Conservation (phyloP, 2,329 filamentous ascomycete species). For the Ophiostoma quercus region DNA sequence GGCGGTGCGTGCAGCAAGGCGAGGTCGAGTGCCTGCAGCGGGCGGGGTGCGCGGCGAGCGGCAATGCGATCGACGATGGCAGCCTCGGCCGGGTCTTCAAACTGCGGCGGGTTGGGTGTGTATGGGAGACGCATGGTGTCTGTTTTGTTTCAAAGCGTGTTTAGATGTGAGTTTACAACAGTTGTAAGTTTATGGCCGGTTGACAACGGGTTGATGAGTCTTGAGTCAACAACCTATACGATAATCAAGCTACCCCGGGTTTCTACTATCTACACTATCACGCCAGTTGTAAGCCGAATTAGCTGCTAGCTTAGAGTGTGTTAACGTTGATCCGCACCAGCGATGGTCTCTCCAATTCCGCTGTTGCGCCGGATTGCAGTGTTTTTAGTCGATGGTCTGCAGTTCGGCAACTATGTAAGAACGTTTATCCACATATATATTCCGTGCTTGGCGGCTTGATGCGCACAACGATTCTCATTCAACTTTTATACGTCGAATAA, state of each 20-base stretch:
- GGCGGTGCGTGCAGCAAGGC: constrained; percentile 68
- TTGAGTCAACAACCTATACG: not conserved
- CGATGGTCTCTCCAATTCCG: not conserved
- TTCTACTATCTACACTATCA: not conserved
- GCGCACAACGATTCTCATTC: too few species aligned
- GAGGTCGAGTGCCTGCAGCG: constrained; percentile 69
- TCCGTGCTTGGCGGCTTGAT: not conserved
- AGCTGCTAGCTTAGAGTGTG: not conserved
- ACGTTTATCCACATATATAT: constrained; percentile 12
- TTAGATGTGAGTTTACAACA: not conserved
- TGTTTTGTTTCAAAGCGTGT: not conserved
- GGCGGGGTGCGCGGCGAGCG: constrained; percentile 61
- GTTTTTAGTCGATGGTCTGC: not conserved
- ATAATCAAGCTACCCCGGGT: not conserved
- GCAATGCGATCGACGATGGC: constrained; percentile 59
- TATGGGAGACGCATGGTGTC: constrained; percentile 63
- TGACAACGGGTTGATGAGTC: not conserved
- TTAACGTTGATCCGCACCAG: not conserved
- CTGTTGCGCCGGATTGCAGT: not conserved
- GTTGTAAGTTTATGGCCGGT: not conserved
- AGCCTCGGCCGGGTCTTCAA: constrained; percentile 42
- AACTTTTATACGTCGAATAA: too few species aligned
- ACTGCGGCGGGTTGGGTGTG: constrained; percentile 48
- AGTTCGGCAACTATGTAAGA: not conserved
- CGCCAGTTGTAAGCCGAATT: not conserved